A percentile compares a stretch with the other conserved stretches of the same genome.
Conservation (phyloP, 345 rosid species). For the Xanthoceras sorbifolium region DNA sequence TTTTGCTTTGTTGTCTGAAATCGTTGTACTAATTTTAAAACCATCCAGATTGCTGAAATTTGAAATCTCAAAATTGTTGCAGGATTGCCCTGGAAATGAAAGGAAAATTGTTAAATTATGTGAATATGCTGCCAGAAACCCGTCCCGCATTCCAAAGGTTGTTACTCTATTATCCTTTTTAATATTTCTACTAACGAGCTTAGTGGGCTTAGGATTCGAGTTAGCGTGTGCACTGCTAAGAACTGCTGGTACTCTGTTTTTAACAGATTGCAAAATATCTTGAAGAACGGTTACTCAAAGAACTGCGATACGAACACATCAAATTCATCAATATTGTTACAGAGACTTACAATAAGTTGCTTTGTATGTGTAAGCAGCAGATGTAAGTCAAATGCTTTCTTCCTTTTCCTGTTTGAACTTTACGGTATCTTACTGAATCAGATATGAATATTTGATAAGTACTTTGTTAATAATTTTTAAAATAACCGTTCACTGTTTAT, state of each 20-base stretch:
- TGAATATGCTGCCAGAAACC: conserved; percentile 91
- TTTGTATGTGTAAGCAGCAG: conserved; percentile 78
- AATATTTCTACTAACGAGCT: neutral
- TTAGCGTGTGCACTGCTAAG: neutral
- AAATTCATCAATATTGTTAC: conserved; percentile 64
- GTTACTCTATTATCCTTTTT: neutral
- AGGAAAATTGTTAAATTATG: conserved; percentile 85
- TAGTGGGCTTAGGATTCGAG: conserved; percentile 2
- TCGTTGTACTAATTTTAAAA: neutral
- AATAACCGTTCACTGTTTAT: neutral
- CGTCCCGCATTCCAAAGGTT: conserved; percentile 91
- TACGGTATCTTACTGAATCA: neutral
- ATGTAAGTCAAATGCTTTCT: conserved; percentile 51
- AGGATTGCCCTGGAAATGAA: conserved; percentile 80
- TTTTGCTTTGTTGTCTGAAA: neutral
- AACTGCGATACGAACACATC: conserved; percentile 68
- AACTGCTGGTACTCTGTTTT: conserved; percentile 18
- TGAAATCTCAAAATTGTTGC: conserved; percentile 11
- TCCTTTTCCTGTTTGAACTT: neutral
- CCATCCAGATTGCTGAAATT: neutral
- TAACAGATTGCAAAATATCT: conserved; percentile 84
- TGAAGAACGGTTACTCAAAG: conserved; percentile 91
- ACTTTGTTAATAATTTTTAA: neutral
- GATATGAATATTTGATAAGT: conserved; percentile 1
- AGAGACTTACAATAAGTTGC: conserved; percentile 76